A percentile compares a stretch with the other conserved stretches of the same genome.
These are phyloP conservation scores for Zygoascus ofunaensis DNA, from an alignment of 805 yeast species.

Conservation along the genomic window DNA sequence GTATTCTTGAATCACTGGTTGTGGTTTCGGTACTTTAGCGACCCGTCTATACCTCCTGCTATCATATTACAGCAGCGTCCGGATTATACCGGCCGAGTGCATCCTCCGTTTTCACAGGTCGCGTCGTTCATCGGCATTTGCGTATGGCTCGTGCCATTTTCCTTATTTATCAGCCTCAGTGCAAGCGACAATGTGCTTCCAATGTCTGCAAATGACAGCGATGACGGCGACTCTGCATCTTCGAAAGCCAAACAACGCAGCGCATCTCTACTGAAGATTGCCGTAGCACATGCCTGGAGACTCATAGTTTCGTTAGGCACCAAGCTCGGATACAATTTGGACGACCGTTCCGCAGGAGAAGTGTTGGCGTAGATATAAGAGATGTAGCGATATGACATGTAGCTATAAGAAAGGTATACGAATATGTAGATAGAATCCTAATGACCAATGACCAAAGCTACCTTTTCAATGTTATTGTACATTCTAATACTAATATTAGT, in stretches of 20 bases:
- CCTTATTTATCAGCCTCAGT: constrained; percentile 81
- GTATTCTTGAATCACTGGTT: constrained; percentile 74
- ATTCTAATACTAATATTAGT: too few species aligned
- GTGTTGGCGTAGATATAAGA: background rate
- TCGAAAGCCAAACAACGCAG: constrained; percentile 33
- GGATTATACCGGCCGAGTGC: constrained; percentile 52
- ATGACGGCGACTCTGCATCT: constrained; percentile 24
- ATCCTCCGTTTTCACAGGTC: constrained; percentile 79
- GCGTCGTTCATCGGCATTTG: constrained; percentile 93
- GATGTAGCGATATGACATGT: too few species aligned
- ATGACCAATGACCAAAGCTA: too few species aligned
- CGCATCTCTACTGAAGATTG: constrained; percentile 62
- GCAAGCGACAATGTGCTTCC: constrained; percentile 90
- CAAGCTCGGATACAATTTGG: constrained; percentile 56
- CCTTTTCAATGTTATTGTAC: too few species aligned
- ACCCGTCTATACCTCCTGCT: constrained; percentile 53
- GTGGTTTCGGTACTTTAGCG: constrained; percentile 84
- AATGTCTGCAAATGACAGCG: constrained; percentile 17
- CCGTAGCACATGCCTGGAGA: constrained; percentile 46
- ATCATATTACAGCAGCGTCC: constrained; percentile 34
- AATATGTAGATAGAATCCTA: too few species aligned
- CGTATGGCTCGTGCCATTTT: constrained; percentile 90
- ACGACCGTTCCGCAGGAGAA: constrained; percentile 25
- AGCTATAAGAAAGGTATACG: too few species aligned
- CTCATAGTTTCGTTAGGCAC: constrained; percentile 39